phyloP scores from a whole-genome alignment of 192 early-diverging fungal genomes.

The Coemansia sp. region DNA sequence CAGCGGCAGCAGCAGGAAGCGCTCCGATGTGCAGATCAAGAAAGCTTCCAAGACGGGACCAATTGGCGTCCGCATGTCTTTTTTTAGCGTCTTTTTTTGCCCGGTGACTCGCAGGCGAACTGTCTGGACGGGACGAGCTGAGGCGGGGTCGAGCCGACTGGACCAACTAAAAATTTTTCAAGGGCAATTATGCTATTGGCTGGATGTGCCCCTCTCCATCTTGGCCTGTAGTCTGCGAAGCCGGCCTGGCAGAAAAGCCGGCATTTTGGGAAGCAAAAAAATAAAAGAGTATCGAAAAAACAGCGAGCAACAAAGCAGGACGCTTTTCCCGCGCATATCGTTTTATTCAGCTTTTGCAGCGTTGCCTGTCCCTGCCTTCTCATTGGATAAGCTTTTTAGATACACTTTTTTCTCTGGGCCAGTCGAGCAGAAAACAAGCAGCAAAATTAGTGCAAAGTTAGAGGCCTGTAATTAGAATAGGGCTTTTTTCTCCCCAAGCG shows the following conservation, averaged over 20 bases:
- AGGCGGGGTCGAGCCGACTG: neutral
- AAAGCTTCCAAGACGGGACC: neutral
- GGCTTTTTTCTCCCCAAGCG: neutral
- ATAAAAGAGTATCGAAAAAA: neutral
- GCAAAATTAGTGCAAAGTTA: neutral
- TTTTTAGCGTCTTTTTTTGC: neutral
- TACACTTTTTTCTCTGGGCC: neutral
- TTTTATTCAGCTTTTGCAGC: neutral
- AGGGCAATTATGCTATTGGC: conserved; percentile 4
- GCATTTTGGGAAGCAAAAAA: neutral
- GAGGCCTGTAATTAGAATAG: neutral
- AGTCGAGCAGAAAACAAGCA: neutral
- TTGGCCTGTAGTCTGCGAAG: neutral
- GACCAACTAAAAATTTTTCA: conserved; percentile 1
- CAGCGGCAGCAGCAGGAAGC: neutral
- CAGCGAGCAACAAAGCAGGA: neutral
- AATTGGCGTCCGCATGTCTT: neutral
- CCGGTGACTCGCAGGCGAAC: neutral
- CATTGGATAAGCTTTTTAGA: neutral
- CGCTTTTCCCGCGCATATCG: neutral
- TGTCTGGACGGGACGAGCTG: neutral
- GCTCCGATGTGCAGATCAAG: neutral
- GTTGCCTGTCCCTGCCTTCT: neutral
- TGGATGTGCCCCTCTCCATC: neutral
- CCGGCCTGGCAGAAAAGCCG: neutral